Evolutionary conservation across 2,329 filamentous ascomycete species (phyloP), one percentile per base, ranked within the genome.

Genomic region (Fusarium ramigenum): DNA sequence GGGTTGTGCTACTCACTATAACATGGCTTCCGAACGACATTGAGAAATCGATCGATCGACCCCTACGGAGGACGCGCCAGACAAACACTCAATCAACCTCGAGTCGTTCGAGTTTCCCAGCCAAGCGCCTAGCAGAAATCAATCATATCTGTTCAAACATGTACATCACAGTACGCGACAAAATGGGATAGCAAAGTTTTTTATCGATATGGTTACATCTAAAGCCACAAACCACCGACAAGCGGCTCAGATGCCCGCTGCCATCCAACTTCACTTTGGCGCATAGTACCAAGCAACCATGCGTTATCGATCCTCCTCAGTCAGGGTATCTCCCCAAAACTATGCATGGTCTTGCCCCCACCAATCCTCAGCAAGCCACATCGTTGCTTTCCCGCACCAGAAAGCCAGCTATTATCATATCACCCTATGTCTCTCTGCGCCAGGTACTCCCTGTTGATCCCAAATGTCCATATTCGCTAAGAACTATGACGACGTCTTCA

Each of bases 401-500:
- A 62, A 66, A 64, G 47, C 46, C 19, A 12, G 39, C 39, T 34
- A 50, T 28, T 50, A 57, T 58, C 37, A 43, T 43, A 39, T 36
- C 40, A 19, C 46, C 40, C 15, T 56, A 30, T 57, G 28, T 42
- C 30, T 60, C 28, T 53, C 40, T 66, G 39, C 37, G 44, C 39
- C 44, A n/a, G 42, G 28, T 61, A 63, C 57, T 25, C 19, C 47
- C 63, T 44, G 32, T 47, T 39, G 49, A 40, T 40, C 49, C 52
- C 49, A 59, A 54, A 61, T 61, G 65, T 62, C 61, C 59, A 60
- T 56, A 44, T 59, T 63, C 64, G 64, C 61, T 30, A 60, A 69
- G 65, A 71, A 57, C 46, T 36, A 73, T 59, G 40, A 60, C 47
- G 50, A 58, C 64, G 63, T 64, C 66, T 71, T 67, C 61, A 72